Evolutionary conservation across 225 moss, liverwort and hornwort genomes (phyloP).

Genomic region (Rhytidiadelphus loreus): DNA sequence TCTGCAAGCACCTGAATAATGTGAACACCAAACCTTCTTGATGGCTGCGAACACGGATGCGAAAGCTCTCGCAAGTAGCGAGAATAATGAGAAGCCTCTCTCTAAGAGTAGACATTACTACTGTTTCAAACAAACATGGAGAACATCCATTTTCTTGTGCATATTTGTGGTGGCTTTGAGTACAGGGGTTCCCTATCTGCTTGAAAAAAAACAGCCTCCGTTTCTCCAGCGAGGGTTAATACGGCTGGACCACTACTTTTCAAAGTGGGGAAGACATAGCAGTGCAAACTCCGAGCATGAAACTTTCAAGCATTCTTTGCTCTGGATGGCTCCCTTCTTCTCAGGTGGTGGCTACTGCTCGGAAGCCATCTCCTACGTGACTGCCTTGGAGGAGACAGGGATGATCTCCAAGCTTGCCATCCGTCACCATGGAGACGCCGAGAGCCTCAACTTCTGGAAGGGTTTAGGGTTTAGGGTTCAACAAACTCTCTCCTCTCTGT

Average conservation of each 20-base stretch:
- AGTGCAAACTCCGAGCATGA: neutral
- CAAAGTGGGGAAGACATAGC: neutral
- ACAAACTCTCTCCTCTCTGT: slow-evolving; percentile 7
- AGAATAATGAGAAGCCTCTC: neutral
- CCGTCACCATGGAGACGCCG: slow-evolving; percentile 27
- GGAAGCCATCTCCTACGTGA: slow-evolving; percentile 35
- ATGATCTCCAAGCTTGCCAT: slow-evolving; percentile 10
- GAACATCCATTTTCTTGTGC: slow-evolving; percentile 22
- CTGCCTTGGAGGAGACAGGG: neutral
- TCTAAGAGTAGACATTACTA: neutral
- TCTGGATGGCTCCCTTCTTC: slow-evolving; percentile 62
- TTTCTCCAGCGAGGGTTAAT: neutral
- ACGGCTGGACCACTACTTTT: neutral
- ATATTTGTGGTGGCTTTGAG: slow-evolving; percentile 13
- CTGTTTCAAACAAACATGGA: neutral
- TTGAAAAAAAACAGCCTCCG: neutral
- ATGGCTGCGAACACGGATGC: neutral
- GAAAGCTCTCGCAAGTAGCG: neutral
- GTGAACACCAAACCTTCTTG: neutral
- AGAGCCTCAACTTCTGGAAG: slow-evolving; percentile 30
- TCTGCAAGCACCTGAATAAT: neutral
- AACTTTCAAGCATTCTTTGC: slow-evolving; percentile 16
- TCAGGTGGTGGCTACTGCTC: slow-evolving; percentile 62
- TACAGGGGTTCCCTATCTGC: neutral
- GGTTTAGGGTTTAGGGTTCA: slow-evolving; percentile 22